Conservation (phyloP, 441 rosid species). For the Gossypium trilobum region DNA sequence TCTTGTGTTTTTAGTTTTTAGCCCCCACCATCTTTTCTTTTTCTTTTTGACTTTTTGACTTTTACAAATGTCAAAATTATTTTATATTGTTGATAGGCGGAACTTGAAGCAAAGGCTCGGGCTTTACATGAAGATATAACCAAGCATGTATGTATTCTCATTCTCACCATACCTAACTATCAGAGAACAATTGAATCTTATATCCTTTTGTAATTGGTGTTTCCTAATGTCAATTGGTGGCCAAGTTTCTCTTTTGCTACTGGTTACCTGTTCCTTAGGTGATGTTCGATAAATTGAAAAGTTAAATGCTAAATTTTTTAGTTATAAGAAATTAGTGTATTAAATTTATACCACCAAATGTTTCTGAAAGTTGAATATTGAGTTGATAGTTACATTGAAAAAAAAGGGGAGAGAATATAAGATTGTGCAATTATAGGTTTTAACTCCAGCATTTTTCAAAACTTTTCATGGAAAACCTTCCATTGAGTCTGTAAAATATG, state of each 20-base stretch:
- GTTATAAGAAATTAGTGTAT: background rate
- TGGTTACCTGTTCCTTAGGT: background rate
- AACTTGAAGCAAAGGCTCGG: constrained; percentile 55
- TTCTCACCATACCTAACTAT: constrained; percentile 6
- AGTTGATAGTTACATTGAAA: background rate
- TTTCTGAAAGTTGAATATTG: background rate
- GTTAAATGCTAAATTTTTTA: background rate
- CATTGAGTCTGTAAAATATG: background rate
- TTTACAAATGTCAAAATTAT: constrained; percentile 3
- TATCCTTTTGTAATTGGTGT: background rate
- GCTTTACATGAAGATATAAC: constrained; percentile 63
- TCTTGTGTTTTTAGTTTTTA: constrained; percentile 8
- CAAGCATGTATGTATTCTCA: constrained; percentile 56
- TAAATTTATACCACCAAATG: background rate
- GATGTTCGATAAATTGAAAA: background rate
- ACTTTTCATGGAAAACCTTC: background rate
- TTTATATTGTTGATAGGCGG: constrained; percentile 37
- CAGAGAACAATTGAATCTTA: background rate
- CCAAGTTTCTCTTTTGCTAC: background rate
- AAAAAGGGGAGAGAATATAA: background rate
- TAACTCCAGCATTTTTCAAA: background rate
- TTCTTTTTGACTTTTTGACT: background rate
- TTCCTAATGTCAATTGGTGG: background rate
- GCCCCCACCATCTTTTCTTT: background rate
- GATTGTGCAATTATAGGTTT: background rate